A percentile compares a stretch with the other conserved stretches of the same genome.
These are phyloP conservation scores for Diplocarpon rosae DNA, from an alignment of 2,329 filamentous ascomycete species.

Conservation along the genomic window DNA sequence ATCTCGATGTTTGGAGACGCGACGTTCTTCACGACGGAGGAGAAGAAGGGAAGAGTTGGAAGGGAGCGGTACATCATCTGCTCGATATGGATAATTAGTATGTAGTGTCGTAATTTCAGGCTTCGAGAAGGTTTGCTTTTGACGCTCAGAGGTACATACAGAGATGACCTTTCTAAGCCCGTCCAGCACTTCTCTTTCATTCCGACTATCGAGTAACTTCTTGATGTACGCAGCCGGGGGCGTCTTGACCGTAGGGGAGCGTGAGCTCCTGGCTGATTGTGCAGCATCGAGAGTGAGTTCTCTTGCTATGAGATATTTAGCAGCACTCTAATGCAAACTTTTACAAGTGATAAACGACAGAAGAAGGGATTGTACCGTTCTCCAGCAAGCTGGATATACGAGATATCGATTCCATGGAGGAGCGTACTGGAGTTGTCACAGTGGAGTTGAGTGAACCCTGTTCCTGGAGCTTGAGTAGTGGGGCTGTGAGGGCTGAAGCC, in stretches of 20 bases:
- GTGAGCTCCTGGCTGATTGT: conserved; percentile 64
- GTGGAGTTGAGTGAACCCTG: conserved; percentile 4
- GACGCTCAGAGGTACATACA: conserved; percentile 38
- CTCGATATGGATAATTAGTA: not conserved
- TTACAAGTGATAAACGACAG: conserved; percentile 1
- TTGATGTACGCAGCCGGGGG: conserved; percentile 78
- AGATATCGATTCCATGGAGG: conserved; percentile 84
- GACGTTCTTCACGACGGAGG: conserved; percentile 96
- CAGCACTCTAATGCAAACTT: not conserved
- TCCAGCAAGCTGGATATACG: conserved; percentile 90
- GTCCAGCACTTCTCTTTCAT: conserved; percentile 86
- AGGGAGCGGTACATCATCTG: conserved; percentile 94
- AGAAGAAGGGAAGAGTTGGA: conserved; percentile 86
- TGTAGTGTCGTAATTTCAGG: not conserved
- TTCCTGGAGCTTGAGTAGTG: conserved; percentile 19
- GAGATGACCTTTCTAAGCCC: conserved; percentile 80
- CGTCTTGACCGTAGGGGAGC: conserved; percentile 49
- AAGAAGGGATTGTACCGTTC: conserved; percentile 53
- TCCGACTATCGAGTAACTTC: conserved; percentile 86
- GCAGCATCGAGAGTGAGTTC: conserved; percentile 97
- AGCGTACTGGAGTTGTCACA: conserved; percentile 15
- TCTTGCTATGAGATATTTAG: conserved; percentile 50
- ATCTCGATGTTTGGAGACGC: conserved; percentile 89
- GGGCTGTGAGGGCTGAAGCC: not conserved
- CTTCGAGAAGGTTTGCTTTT: not conserved